Evolutionary conservation across 768 basidiomycete species (phyloP).

Genomic region (Pholiota conissans): DNA sequence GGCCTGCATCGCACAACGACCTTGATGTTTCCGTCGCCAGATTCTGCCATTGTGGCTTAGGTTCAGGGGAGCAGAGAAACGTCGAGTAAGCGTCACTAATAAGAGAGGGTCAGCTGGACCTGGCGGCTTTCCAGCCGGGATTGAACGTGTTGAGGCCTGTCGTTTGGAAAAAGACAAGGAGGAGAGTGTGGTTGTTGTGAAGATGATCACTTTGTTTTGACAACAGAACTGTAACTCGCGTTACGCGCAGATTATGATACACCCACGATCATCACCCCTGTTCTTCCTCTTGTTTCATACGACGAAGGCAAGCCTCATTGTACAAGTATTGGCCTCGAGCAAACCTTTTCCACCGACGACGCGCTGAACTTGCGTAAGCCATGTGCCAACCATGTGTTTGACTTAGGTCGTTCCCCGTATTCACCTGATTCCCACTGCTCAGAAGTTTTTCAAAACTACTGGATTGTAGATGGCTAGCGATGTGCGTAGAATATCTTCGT

Average conservation of each 20-base stretch:
- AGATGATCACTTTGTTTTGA: constrained; percentile 17
- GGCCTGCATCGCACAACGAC: constrained; percentile 95
- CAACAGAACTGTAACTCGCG: constrained; percentile 20
- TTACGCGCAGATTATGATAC: constrained; percentile 20
- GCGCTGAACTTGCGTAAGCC: no score
- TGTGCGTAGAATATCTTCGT: no score
- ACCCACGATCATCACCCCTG: constrained; percentile 11
- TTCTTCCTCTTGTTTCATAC: background rate
- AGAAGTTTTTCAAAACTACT: no score
- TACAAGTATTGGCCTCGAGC: no score
- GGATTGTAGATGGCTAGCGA: no score
- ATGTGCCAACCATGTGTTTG: no score
- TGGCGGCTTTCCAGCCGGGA: constrained; percentile 5
- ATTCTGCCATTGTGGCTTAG: constrained; percentile 58
- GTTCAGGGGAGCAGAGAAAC: constrained; percentile 2
- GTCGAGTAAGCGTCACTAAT: background rate
- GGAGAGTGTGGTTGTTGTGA: constrained; percentile 1
- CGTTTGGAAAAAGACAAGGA: background rate
- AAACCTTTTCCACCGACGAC: no score
- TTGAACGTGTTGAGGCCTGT: background rate
- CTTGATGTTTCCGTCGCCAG: constrained; percentile 88
- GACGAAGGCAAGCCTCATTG: background rate
- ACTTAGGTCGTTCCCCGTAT: no score
- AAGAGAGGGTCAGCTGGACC: constrained; percentile 9
- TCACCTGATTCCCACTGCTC: no score